Evolutionary conservation across 768 basidiomycete genomes (phyloP), one percentile per base, ranked within the genome.

Genomic region (Phanerochaete carnosa): DNA sequence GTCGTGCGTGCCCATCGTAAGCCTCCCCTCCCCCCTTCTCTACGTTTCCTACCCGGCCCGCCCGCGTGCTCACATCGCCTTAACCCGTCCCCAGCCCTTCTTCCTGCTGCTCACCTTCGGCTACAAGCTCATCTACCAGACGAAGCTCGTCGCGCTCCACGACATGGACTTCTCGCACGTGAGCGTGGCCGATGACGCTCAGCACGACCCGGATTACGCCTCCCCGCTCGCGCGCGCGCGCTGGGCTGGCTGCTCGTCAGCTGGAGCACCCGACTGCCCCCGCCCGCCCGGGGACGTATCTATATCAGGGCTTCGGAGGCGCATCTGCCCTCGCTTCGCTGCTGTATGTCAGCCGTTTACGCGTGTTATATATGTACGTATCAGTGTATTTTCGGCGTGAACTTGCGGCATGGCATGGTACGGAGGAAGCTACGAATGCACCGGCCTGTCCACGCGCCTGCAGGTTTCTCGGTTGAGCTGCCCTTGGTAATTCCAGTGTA

Each of bases 71-170:
- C 23, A n/a, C 47, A 32, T 28, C n/a, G 11, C 43, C n/a, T 29
- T 50, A 23, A 49, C 45, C 9, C 57, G 6, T 29, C 25, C 49
- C 2, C 45, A 69, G 70, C 70, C 68, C 1, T 65, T 69, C 50
- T 71, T 69, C 56, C 15, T 69, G 0, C 61, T 71, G 7, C 55
- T 71, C 22, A 69, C 67, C 2, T 65, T 68, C 33, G 67, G 69
- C 7, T 70, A 70, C 61, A 70, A 70, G 56, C 65, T 70, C 28
- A 65, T 70, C 57, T 60, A 68, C 55, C 67, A 67, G 49, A 70
- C 69, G 29, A 56, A 65, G 56, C 63, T 68, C 64, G 55, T 65
- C 12, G 26, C 52, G 13, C 22, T 66, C 15, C 67, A 70, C 16
- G 59, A 67, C 23, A 70, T 70, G 67, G 37, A 60, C 26, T 70